A percentile compares a stretch with the other conserved stretches of the same genome.
phyloP scores from a whole-genome alignment of 805 yeast genomes.

The Yamadazyma ubonensis region DNA sequence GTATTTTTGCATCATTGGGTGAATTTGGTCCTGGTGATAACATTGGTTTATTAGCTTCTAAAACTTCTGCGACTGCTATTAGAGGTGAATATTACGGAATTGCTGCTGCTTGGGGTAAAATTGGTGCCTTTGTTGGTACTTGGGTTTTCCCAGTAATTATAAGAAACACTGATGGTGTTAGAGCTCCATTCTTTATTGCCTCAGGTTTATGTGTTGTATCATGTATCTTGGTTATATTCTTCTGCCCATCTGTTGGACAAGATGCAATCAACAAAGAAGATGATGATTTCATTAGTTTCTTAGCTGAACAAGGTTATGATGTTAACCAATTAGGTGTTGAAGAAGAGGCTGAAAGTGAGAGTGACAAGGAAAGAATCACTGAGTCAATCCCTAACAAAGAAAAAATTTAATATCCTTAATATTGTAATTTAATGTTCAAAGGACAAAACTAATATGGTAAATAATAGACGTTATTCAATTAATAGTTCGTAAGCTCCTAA shows the following conservation, averaged over 20 bases:
- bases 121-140: constrained; percentile 91
- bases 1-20: constrained; percentile 83
- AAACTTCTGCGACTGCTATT: constrained; percentile 80
- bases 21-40: constrained; percentile 96
- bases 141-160: constrained; percentile 84
- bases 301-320: constrained; percentile 70
- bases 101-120: constrained; percentile 88
- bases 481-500: constrained; percentile 6
- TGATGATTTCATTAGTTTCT: constrained; percentile 62
- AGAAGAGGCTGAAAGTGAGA: constrained; percentile 4
- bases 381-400: constrained; percentile 1
- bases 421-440: neutral
- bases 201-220: constrained; percentile 74
- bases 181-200: constrained; percentile 62
- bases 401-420: neutral
- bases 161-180: constrained; percentile 46
- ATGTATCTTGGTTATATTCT: constrained; percentile 65
- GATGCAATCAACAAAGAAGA: constrained; percentile 81
- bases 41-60: constrained; percentile 83
- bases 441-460: neutral
- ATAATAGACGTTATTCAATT: constrained; percentile 6
- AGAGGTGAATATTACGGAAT: constrained; percentile 90
- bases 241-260: constrained; percentile 80
- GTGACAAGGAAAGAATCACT: constrained; percentile 7
- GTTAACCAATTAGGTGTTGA: constrained; percentile 50